Base-by-base conservation (phyloP, 1,284 basidiomycete species). In the Gomphus bonarii region DNA sequence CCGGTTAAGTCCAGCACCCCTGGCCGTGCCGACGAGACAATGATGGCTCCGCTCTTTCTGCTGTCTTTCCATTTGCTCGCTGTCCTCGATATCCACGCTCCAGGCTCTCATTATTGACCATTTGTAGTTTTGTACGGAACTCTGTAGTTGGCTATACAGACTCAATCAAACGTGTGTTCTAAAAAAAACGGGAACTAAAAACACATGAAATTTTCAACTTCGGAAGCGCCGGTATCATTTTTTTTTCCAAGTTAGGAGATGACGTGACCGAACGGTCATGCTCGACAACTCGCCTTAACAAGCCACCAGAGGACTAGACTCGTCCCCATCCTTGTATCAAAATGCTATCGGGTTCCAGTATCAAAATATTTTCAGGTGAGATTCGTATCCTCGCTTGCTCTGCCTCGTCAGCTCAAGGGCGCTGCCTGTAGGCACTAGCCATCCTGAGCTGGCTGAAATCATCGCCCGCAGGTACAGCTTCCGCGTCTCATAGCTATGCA, bases 401-500 rank as follows among this genome's bases (percentile, higher is more conserved):
- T 60, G 40, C 51, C 31, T 28, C 46, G 40, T 54, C 38, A 44
- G 36, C 55, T 57, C 30, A 44, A 43, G 55, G 9, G 38, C 47
- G 28, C 22, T 49, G 33, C 20, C 33, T 12, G 57, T 16, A 92
- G 91, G 91, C 60, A 91, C 88, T n/a, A 91, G 89, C 71, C 95
- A 98, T 72, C 93, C 94, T 57, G 92, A 97, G 72, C 81, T 99
- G 62, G 95, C 95, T 46, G 84, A 93, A 68, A 85, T 94, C 65
- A 91, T 99, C 67, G 91, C 95, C 61, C 84, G 90, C 77, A 84
- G 95, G 89, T 94, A 76, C 59, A 75, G 52, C 18, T 20, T 22
- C 38, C 35, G 30, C 33, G 46, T 20, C n/a, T 42, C 46, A 10
- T 2, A 36, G 38, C 44, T 25, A 44, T 47, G 28, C 22, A 18